A percentile compares a stretch with the other conserved stretches of the same genome.
Evolutionary conservation across 768 basidiomycete species (phyloP).

Genomic region (Agrocybe chaxingu): DNA sequence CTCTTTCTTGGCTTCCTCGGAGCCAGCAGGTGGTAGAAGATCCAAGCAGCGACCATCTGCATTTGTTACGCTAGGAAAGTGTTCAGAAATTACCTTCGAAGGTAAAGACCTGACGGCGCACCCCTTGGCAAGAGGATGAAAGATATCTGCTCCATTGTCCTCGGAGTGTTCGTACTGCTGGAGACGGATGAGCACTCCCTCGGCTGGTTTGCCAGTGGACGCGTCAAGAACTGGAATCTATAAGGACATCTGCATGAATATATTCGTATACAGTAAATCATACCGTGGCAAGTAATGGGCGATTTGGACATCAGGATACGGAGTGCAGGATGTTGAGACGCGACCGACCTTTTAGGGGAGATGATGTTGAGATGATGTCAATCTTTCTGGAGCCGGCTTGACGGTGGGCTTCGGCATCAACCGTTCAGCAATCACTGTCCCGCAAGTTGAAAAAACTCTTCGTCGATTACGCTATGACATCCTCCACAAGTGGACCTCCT

Average conservation of each 20-base stretch:
- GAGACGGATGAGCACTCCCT: conserved; percentile 62
- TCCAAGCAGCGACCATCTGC: conserved; percentile 78
- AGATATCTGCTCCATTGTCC: conserved; percentile 38
- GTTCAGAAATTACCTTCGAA: neutral
- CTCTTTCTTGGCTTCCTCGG: conserved; percentile 38
- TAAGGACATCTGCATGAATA: neutral
- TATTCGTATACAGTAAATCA: conserved; percentile 13
- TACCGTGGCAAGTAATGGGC: conserved; percentile 91
- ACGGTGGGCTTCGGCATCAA: neutral
- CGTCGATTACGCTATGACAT: conserved; percentile 28
- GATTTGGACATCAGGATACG: conserved; percentile 40
- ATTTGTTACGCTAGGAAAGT: conserved; percentile 60
- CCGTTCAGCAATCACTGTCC: conserved; percentile 17
- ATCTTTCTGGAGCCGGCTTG: neutral
- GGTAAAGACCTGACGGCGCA: conserved; percentile 25
- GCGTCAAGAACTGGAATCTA: conserved; percentile 72
- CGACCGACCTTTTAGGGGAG: neutral
- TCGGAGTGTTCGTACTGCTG: conserved; percentile 42
- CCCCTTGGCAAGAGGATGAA: conserved; percentile 60
- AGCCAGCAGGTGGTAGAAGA: conserved; percentile 59
- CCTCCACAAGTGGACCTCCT: conserved; percentile 44
- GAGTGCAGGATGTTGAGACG: neutral
- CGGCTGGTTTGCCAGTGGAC: conserved; percentile 77
- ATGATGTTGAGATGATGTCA: conserved; percentile 12
- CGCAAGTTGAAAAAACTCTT: conserved; percentile 25